Evolutionary conservation across 2,329 filamentous ascomycete species (phyloP).

Genomic region (Xylariales sp.): DNA sequence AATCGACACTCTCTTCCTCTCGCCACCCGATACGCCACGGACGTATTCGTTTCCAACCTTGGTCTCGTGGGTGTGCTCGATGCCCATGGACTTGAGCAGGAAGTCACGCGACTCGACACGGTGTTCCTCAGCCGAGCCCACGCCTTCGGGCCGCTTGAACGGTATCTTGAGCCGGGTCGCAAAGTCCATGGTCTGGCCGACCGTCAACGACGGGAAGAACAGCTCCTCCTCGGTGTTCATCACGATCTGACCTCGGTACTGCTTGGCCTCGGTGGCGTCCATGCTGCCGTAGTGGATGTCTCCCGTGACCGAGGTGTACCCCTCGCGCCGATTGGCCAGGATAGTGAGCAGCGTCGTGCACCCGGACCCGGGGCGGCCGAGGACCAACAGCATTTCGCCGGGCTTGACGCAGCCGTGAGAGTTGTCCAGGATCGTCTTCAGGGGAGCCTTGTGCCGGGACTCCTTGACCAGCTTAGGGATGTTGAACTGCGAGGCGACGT

Average conservation of each 20-base stretch:
- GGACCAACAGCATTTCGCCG: constrained; percentile 44
- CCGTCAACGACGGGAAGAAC: constrained; percentile 69
- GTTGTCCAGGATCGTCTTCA: constrained; percentile 8
- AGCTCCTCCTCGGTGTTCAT: constrained; percentile 71
- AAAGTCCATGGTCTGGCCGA: constrained; percentile 70
- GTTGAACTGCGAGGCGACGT: constrained; percentile 57
- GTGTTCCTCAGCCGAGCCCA: neutral
- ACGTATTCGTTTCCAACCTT: constrained; percentile 65
- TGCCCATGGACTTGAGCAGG: constrained; percentile 46
- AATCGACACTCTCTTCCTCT: constrained; percentile 66
- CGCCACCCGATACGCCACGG: constrained; percentile 63
- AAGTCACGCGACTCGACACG: constrained; percentile 52
- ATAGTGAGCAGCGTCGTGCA: constrained; percentile 50
- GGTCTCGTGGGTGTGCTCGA: constrained; percentile 39
- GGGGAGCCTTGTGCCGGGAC: constrained; percentile 47
- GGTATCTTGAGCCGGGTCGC: constrained; percentile 32
- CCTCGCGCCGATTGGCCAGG: constrained; percentile 23
- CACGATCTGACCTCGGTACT: constrained; percentile 23
- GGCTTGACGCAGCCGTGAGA: constrained; percentile 15
- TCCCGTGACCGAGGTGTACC: constrained; percentile 52
- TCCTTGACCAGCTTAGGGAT: constrained; percentile 49
- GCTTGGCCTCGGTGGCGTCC: constrained; percentile 56
- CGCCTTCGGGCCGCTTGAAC: constrained; percentile 2
- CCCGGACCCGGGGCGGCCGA: constrained; percentile 41
- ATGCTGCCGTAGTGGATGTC: constrained; percentile 9